Evolutionary conservation across 768 basidiomycete species (phyloP).

Genomic region (Trametes cingulata): DNA sequence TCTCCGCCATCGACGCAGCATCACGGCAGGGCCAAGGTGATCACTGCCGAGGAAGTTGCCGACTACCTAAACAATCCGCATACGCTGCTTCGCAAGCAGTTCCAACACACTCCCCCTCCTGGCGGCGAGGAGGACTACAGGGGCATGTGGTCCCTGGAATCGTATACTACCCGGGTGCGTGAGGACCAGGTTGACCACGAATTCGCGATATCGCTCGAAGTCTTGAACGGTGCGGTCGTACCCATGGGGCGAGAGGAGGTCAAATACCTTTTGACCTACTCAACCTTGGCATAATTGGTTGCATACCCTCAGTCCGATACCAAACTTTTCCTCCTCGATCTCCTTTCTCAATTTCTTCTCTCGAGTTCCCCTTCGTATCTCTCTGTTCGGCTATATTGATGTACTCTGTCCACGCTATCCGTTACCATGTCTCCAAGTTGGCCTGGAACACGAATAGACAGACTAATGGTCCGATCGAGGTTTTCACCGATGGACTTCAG

Average conservation of each 20-base stretch:
- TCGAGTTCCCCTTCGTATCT: too few species aligned
- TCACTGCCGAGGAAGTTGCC: background rate
- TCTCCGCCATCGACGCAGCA: background rate
- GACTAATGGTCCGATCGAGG: too few species aligned
- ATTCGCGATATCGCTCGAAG: background rate
- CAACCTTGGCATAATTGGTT: background rate
- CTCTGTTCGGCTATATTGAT: too few species aligned
- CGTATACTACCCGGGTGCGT: background rate
- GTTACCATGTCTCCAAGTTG: too few species aligned
- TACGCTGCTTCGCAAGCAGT: background rate
- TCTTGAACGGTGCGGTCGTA: background rate
- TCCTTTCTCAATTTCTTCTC: too few species aligned
- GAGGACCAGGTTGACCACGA: background rate
- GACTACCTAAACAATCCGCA: background rate
- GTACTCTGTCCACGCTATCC: too few species aligned
- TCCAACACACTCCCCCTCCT: background rate
- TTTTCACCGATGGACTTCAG: background rate
- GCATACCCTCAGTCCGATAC: background rate
- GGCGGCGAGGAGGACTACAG: background rate
- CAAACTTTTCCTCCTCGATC: too few species aligned
- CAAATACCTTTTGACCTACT: background rate
- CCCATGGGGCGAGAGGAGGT: slow-evolving; percentile 1
- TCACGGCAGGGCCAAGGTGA: background rate
- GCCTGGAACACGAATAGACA: too few species aligned
- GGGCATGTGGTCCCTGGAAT: background rate